Conservation (phyloP, 345 rosid species). For the Citrus sinensis region DVS_A1.0 CM039161.1:6672001-6672500, state of each 20-base stretch:
- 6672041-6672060: background rate
- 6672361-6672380: constrained; percentile 20
- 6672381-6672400: background rate
- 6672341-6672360: constrained; percentile 96
- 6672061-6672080: background rate
- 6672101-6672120: background rate
- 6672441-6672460: background rate
- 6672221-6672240: constrained; percentile 91
- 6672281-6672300: constrained; percentile 84
- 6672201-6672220: constrained; percentile 92
- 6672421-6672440: background rate
- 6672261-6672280: constrained; percentile 76
- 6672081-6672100: background rate
- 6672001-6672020: background rate
- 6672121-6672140: background rate
- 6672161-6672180: constrained; percentile 75
- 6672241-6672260: constrained; percentile 84
- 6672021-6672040: background rate
- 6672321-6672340: constrained; percentile 92
- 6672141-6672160: background rate
- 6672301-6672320: constrained; percentile 84
- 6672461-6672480: constrained; percentile 75
- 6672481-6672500: constrained; percentile 88
- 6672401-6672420: background rate
- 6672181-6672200: constrained; percentile 87